A percentile compares a stretch with the other conserved stretches of the same genome.
Evolutionary conservation across 1,284 basidiomycete species (phyloP).

Genomic region (Sphaerobolus stellatus): DNA sequence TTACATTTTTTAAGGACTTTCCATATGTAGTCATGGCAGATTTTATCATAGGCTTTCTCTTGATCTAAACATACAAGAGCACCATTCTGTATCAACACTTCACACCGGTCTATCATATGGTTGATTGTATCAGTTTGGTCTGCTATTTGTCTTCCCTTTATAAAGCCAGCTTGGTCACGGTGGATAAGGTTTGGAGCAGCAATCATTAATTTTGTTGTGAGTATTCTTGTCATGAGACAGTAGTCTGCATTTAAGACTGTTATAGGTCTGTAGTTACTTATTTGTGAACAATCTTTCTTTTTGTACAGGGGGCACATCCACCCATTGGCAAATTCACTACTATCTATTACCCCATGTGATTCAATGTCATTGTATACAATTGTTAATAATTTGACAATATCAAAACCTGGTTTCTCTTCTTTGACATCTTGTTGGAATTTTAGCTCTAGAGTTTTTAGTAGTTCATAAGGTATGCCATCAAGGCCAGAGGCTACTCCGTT

Average conservation of each 20-base stretch:
- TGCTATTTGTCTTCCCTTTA: neutral
- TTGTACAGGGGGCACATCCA: conserved; percentile 17
- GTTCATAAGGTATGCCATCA: conserved; percentile 20
- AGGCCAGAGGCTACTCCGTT: conserved; percentile 14
- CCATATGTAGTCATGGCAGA: neutral
- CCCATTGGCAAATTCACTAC: conserved; percentile 25
- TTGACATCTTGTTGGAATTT: neutral
- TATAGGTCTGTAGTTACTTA: neutral
- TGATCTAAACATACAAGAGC: neutral
- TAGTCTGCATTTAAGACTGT: neutral
- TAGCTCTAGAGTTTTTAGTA: conserved; percentile 14
- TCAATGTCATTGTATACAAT: conserved; percentile 17
- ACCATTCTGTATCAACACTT: neutral
- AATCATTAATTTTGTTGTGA: neutral
- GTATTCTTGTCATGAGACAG: neutral
- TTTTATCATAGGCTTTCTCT: neutral
- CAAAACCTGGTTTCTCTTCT: neutral
- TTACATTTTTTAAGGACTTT: neutral
- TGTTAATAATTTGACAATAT: neutral
- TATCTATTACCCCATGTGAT: conserved; percentile 9
- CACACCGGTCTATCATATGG: neutral
- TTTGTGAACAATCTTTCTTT: neutral
- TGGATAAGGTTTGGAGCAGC: neutral
- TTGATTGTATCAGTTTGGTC: neutral
- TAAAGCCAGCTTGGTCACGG: neutral